Percentiles rank a stretch among this genome's conserved stretches.
These are phyloP conservation scores for Cornus kousa DNA, from an alignment of 148 eudicot genomes.

Conservation along the genomic window DNA sequence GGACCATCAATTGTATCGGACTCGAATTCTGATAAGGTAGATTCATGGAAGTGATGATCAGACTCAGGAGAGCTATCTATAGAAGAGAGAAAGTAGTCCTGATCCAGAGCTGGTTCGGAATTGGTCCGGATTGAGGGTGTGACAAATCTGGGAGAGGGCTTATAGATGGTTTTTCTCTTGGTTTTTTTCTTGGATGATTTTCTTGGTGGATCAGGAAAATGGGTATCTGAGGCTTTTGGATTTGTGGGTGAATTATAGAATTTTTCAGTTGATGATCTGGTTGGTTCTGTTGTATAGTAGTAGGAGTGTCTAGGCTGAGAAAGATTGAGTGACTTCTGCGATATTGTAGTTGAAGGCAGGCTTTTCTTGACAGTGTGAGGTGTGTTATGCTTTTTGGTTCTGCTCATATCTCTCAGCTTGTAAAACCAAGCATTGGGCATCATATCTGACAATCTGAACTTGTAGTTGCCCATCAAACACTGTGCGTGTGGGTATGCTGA, in stretches of 20 bases:
- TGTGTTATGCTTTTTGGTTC: constrained; percentile 12
- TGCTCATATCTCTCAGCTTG: constrained; percentile 47
- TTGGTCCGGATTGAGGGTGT: constrained; percentile 14
- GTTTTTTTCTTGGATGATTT: constrained; percentile 21
- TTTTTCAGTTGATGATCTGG: constrained; percentile 4
- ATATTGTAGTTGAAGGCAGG: constrained; percentile 1
- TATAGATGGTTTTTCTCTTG: constrained; percentile 41
- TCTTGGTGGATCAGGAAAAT: constrained; percentile 35
- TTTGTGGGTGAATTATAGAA: constrained; percentile 24
- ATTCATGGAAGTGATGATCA: not conserved
- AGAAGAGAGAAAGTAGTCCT: constrained; percentile 27
- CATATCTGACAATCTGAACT: constrained; percentile 46
- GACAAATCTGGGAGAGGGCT: constrained; percentile 35
- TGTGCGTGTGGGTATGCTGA: not conserved
- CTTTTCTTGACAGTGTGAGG: constrained; percentile 16
- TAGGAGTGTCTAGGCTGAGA: constrained; percentile 25
- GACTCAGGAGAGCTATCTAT: constrained; percentile 23
- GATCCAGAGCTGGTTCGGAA: not conserved
- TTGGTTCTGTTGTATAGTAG: constrained; percentile 18
- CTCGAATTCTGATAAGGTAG: constrained; percentile 18
- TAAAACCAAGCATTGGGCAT: constrained; percentile 55
- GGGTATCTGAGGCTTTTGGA: constrained; percentile 21
- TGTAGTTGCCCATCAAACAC: constrained; percentile 38
- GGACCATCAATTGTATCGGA: constrained; percentile 6
- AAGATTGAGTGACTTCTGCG: constrained; percentile 5